A percentile compares a stretch with the other conserved stretches of the same genome.
Evolutionary conservation across 2,329 filamentous ascomycete genomes (phyloP).

Genomic region (Fusarium foetens): DNA sequence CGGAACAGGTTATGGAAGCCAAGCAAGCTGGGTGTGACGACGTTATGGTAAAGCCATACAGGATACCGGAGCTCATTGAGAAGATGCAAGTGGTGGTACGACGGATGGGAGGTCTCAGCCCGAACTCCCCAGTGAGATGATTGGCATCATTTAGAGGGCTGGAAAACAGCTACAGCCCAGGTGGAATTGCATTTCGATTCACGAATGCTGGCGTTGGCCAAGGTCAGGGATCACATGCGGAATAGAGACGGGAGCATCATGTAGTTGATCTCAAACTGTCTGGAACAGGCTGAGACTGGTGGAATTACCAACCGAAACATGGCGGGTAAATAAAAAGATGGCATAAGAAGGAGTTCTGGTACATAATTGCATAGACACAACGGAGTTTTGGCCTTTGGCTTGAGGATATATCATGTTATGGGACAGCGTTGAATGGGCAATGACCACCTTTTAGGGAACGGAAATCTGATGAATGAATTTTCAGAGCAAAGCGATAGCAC

Average conservation of each 20-base stretch:
- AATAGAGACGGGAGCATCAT: slow-evolving; percentile 1
- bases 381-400: slow-evolving; percentile 8
- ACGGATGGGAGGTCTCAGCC: slow-evolving; percentile 46
- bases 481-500: background rate
- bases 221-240: background rate
- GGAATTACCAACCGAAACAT: background rate
- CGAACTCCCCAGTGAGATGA: slow-evolving; percentile 44
- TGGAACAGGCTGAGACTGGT: background rate
- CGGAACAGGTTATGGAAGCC: slow-evolving; percentile 67
- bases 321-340: background rate
- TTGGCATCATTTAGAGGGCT: slow-evolving; percentile 7
- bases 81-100: slow-evolving; percentile 65
- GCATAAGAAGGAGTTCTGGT: slow-evolving; percentile 35
- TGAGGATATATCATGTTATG: background rate
- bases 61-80: slow-evolving; percentile 68
- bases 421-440: slow-evolving; percentile 10
- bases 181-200: background rate
- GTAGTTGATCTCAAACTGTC: background rate
- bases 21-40: slow-evolving; percentile 67
- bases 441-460: background rate
- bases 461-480: background rate
- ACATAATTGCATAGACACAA: slow-evolving; percentile 1
- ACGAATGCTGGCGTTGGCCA: background rate
- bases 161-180: slow-evolving; percentile 32
- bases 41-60: slow-evolving; percentile 78